Evolutionary conservation across 2,329 filamentous ascomycete genomes (phyloP).

Genomic region (Alternaria rosae): DNA sequence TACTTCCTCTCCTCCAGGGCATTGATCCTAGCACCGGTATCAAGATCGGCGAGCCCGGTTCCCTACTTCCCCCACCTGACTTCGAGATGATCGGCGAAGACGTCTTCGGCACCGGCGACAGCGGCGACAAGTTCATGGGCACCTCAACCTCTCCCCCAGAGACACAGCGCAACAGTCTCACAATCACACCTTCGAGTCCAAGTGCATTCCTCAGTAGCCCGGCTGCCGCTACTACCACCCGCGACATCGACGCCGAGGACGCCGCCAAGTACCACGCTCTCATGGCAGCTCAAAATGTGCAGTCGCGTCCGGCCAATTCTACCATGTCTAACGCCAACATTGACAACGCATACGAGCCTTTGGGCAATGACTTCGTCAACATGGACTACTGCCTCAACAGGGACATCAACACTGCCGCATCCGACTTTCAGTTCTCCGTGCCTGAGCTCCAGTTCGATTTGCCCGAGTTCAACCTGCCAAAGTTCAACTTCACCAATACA

Average conservation of each 20-base stretch:
- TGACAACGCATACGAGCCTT: neutral
- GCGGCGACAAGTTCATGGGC: neutral
- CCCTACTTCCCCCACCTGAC: neutral
- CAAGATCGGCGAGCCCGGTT: neutral
- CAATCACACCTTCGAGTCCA: neutral
- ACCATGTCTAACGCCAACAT: neutral
- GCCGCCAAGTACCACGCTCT: neutral
- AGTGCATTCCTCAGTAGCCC: neutral
- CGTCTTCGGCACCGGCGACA: neutral
- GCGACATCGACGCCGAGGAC: neutral
- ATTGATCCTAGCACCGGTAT: slow-evolving; percentile 23
- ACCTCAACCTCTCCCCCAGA: neutral
- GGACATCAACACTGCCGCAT: neutral
- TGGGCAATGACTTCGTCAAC: neutral
- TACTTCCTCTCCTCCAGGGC: slow-evolving; percentile 28
- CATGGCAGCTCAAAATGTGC: neutral
- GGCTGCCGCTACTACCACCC: neutral
- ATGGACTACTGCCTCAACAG: neutral
- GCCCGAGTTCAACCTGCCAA: neutral
- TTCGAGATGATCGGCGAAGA: slow-evolving; percentile 8
- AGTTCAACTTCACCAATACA: neutral
- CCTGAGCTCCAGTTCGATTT: neutral
- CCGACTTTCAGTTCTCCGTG: neutral
- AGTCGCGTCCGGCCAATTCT: neutral
- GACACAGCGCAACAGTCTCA: neutral